phyloP scores from a whole-genome alignment of 768 basidiomycete genomes.

The Calvatia gigantea region DNA sequence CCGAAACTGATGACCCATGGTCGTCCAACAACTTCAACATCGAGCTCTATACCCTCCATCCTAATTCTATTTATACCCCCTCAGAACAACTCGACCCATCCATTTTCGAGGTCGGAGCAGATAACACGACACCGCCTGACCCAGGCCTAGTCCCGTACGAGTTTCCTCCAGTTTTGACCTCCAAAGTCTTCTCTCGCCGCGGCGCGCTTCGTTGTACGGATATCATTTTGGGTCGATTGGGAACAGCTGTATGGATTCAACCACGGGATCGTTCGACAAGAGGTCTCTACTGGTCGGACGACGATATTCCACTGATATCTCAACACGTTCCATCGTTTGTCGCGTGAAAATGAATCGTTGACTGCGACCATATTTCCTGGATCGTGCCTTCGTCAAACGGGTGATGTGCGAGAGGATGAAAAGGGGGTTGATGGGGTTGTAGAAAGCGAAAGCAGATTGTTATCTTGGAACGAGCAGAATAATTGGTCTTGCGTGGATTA shows the following conservation, averaged over 20 bases:
- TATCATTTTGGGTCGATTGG: slow-evolving; percentile 49
- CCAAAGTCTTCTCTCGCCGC: slow-evolving; percentile 35
- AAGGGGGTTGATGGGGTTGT: neutral
- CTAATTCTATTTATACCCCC: slow-evolving; percentile 27
- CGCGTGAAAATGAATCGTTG: slow-evolving; percentile 33
- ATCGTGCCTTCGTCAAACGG: slow-evolving; percentile 21
- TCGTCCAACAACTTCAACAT: slow-evolving; percentile 41
- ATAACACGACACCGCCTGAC: neutral
- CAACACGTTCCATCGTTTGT: neutral
- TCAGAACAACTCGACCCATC: neutral
- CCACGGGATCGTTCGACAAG: slow-evolving; percentile 43
- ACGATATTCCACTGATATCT: slow-evolving; percentile 15
- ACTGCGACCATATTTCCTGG: slow-evolving; percentile 52
- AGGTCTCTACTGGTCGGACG: slow-evolving; percentile 28
- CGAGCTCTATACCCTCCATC: slow-evolving; percentile 47
- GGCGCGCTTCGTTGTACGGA: slow-evolving; percentile 54
- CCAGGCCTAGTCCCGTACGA: slow-evolving; percentile 25
- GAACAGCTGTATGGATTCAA: slow-evolving; percentile 62
- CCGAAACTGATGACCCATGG: slow-evolving; percentile 63
- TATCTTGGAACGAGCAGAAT: slow-evolving; percentile 1
- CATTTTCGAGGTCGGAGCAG: neutral
- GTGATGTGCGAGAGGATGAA: neutral
- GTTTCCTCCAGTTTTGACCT: slow-evolving; percentile 45
- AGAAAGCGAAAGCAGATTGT: slow-evolving; percentile 15
- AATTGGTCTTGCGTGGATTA: slow-evolving; percentile 6